Percentiles rank a stretch among this genome's conserved stretches.
Evolutionary conservation across 371 early-diverging fungal species (phyloP).

Genomic region (Smittium mucronatum): DNA sequence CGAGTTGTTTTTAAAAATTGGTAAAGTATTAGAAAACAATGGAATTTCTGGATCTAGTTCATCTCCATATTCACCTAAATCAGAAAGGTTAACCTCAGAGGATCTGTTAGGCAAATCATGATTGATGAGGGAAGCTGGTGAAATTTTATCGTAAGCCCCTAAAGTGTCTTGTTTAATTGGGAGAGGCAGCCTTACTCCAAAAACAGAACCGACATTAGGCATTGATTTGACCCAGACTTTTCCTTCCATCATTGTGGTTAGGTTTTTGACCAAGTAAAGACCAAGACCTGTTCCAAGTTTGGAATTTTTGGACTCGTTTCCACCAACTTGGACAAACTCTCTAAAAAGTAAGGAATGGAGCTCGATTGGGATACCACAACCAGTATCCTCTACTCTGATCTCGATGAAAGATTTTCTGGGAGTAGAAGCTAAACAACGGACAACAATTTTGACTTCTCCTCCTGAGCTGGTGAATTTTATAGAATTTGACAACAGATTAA

Average conservation of each 20-base stretch:
- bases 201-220: constrained; percentile 9
- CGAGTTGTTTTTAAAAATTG: not conserved
- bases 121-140: not conserved
- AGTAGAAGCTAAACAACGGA: not conserved
- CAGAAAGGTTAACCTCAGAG: not conserved
- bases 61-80: not conserved
- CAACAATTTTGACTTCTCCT: constrained; percentile 10
- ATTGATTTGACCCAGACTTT: constrained; percentile 10
- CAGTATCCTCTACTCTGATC: constrained; percentile 10
- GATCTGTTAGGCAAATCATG: not conserved
- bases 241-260: constrained; percentile 12
- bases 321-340: constrained; percentile 13
- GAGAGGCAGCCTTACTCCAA: constrained; percentile 8
- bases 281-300: constrained; percentile 12
- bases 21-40: not conserved
- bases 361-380: constrained; percentile 13
- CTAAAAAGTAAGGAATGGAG: constrained; percentile 7
- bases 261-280: constrained; percentile 11
- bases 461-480: constrained; percentile 22
- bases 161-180: not conserved
- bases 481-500: constrained; percentile 32
- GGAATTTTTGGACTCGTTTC: not conserved
- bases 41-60: not conserved
- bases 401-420: constrained; percentile 7
- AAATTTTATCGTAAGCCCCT: not conserved